A percentile compares a stretch with the other conserved stretches of the same genome.
phyloP scores from a whole-genome alignment of 768 basidiomycete species.

The Boletus rubescentipes region DNA sequence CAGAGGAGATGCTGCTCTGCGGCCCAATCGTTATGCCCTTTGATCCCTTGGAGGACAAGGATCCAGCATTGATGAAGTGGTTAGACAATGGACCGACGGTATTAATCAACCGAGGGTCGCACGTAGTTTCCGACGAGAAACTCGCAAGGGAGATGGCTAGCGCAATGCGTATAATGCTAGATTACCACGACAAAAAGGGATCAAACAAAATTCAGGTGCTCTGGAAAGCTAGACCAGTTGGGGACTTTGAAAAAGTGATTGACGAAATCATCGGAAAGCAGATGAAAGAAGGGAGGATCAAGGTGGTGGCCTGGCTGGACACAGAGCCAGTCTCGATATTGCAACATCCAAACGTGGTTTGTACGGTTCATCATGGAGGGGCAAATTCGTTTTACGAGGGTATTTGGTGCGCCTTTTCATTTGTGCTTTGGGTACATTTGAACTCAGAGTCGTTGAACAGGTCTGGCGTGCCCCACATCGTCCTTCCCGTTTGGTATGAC shows the following conservation, averaged over 20 bases:
- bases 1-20: conserved; percentile 2
- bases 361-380: background rate
- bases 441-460: background rate
- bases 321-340: conserved; percentile 2
- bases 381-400: background rate
- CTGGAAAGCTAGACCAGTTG: conserved; percentile 3
- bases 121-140: background rate
- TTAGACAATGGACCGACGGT: conserved; percentile 4
- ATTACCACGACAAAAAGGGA: background rate
- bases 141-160: background rate
- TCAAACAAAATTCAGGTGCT: conserved; percentile 6
- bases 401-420: background rate
- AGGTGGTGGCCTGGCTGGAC: background rate
- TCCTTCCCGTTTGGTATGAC: conserved; percentile 9
- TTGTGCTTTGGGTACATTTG: background rate
- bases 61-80: background rate
- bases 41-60: background rate
- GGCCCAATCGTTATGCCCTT: conserved; percentile 7
- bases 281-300: conserved; percentile 3
- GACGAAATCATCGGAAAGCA: background rate
- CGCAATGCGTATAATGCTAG: conserved; percentile 1
- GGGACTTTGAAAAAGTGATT: background rate
- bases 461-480: conserved; percentile 6
- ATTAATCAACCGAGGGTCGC: conserved; percentile 8
- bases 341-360: background rate